Conservation (phyloP, 352 stramenopile genomes). For the Pythium oligandrum region DNA sequence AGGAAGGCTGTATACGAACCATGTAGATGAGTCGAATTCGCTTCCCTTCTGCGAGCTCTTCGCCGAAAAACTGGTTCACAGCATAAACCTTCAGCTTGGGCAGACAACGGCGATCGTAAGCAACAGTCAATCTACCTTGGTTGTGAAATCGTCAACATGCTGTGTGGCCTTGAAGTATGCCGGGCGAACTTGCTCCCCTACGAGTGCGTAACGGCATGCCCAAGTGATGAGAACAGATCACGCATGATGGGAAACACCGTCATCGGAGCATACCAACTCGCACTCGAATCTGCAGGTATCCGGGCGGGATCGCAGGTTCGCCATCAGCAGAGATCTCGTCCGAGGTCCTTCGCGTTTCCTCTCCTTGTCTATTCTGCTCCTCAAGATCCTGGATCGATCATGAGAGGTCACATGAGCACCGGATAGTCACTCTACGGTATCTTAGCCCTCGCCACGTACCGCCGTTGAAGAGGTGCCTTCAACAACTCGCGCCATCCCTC, state of each 20-base stretch:
- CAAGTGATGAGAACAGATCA: too few relatives aligned
- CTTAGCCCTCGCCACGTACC: too few relatives aligned
- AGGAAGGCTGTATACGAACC: conserved; percentile 13
- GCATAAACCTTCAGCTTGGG: too few relatives aligned
- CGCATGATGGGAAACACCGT: too few relatives aligned
- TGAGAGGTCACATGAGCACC: too few relatives aligned
- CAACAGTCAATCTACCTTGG: conserved; percentile 20
- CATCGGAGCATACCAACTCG: conserved; percentile 22
- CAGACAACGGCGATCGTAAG: neutral
- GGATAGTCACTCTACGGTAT: too few relatives aligned
- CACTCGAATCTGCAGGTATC: conserved; percentile 48
- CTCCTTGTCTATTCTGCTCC: too few relatives aligned
- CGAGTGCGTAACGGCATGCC: neutral
- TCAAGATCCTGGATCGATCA: too few relatives aligned
- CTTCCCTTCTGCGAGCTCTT: conserved; percentile 44
- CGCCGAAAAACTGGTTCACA: conserved; percentile 48
- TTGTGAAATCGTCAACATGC: conserved; percentile 55
- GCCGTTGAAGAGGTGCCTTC: too few relatives aligned
- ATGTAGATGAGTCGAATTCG: conserved; percentile 79
- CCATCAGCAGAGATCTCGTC: too few relatives aligned
- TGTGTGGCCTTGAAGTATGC: conserved; percentile 69
- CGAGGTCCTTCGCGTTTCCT: too few relatives aligned
- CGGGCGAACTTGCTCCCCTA: conserved; percentile 41
- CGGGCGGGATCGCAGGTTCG: conserved; percentile 24
- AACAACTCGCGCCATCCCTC: too few relatives aligned